phyloP scores from a whole-genome alignment of 495 filamentous ascomycete genomes.

The Neurospora intermedia region DNA sequence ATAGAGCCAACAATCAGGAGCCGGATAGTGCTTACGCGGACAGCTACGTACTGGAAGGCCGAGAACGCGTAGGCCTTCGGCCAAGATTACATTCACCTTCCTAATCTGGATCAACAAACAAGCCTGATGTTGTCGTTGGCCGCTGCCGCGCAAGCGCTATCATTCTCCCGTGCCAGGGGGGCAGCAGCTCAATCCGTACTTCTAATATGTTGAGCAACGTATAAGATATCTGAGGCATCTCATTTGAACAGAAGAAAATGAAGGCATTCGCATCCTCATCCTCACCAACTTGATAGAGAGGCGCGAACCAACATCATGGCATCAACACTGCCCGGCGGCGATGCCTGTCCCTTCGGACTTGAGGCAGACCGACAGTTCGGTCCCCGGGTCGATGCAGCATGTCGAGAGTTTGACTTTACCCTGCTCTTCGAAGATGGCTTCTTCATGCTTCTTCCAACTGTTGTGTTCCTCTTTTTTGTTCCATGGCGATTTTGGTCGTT shows the following conservation, averaged over 20 bases:
- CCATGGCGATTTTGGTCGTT: constrained; percentile 16
- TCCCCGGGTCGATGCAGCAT: constrained; percentile 16
- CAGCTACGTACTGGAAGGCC: neutral
- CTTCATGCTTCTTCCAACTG: constrained; percentile 20
- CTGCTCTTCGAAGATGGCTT: constrained; percentile 27
- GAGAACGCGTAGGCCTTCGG: neutral
- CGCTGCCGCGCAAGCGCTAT: neutral
- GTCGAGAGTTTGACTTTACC: constrained; percentile 28
- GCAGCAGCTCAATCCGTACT: neutral
- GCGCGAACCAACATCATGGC: neutral
- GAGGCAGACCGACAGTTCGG: constrained; percentile 14
- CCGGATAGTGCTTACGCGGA: neutral
- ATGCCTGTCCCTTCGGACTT: neutral
- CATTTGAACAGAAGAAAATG: neutral
- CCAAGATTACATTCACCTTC: neutral
- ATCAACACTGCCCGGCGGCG: neutral
- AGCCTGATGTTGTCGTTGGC: neutral
- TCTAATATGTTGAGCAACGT: neutral
- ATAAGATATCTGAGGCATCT: neutral
- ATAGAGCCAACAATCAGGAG: neutral
- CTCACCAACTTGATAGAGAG: neutral
- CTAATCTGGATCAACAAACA: neutral
- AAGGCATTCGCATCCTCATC: neutral
- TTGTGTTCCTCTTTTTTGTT: constrained; percentile 18
- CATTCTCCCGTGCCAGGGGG: neutral